Base-by-base conservation (phyloP, 345 rosid species). In the Zanthoxylum bungeanum region DNA sequence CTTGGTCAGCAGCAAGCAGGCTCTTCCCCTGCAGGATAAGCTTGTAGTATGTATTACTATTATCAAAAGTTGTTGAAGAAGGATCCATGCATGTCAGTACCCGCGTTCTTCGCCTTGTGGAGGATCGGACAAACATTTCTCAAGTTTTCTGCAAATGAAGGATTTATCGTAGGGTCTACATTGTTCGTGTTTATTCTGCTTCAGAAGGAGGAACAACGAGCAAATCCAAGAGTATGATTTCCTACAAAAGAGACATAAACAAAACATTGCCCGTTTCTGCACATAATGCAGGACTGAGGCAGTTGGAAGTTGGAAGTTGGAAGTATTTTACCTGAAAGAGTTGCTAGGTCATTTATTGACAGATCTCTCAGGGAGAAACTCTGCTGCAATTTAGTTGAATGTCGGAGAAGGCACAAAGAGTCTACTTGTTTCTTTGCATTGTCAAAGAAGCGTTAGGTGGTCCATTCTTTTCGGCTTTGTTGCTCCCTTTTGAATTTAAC, bases 11-110 rank as follows among this genome's bases (percentile, higher is more conserved):
- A 37, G 78, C 64, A 68, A 84, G 82, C 58, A 84, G 59, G 76
- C 74, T 34, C 65, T 72, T 84, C 12, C 73, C 55, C 61, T 82
- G 82, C 39, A 84, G 80, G 60, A 84, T 52, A 73, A 81, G 70
- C 78, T 77, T 81, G 80, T 70, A 84, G 64, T 84, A 78, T n/a
- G 80, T n/a, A n/a, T n/a, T n/a, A n/a, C n/a, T 76, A 78, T 84
- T 82, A 57, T 84, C 88, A 57, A 84, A 84, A 16, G 76, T 71
- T 63, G 78, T 75, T 12, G 85, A 64, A 47, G 85, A 81, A 68
- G 82, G 69, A 59, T 82, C 88, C n/a, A n/a, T n/a, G n/a, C 84
- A 82, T 79, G 8, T 72, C 31, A 28, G 79, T 34, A 49, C 88
- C 85, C 1, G 82, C 80, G 49, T 79, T 75, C 78, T 68, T 81